Evolutionary conservation across 1,139 yeast genomes (phyloP).

Genomic region (Geotrichum klebahnii): DNA sequence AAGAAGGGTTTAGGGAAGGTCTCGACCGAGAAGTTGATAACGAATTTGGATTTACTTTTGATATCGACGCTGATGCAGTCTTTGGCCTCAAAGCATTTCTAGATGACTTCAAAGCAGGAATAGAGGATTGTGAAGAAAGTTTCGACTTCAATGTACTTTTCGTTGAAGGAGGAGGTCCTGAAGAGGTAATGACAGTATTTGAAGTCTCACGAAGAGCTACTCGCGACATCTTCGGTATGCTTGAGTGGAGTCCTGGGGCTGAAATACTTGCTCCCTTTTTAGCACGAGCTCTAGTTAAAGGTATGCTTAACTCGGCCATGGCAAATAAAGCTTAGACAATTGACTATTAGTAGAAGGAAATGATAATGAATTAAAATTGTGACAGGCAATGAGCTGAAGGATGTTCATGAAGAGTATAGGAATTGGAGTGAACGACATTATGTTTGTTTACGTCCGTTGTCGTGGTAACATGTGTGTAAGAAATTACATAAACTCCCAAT

Average conservation of each 20-base stretch:
- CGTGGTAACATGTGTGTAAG: background rate
- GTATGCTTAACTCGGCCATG: background rate
- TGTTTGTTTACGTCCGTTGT: slow-evolving; percentile 7
- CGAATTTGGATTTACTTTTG: background rate
- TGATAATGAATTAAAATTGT: background rate
- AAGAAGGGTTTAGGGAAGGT: background rate
- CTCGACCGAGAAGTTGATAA: background rate
- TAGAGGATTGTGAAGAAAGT: background rate
- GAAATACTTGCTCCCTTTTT: slow-evolving; percentile 1
- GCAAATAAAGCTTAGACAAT: too few relatives aligned
- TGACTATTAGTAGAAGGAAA: background rate
- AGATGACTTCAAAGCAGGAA: background rate
- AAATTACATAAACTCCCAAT: slow-evolving; percentile 9
- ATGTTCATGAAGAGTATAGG: background rate
- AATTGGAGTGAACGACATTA: background rate
- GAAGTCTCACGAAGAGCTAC: background rate
- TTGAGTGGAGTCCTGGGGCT: background rate
- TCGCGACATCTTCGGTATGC: slow-evolving; percentile 1
- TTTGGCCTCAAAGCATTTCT: background rate
- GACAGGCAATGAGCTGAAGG: background rate
- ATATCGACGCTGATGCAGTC: background rate
- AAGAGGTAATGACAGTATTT: slow-evolving; percentile 3
- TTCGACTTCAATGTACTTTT: background rate
- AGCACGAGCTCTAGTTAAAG: background rate
- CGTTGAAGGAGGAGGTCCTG: background rate